Conservation (phyloP, 169 alveolate genomes). For the Plasmodium cynomolgi region DNA sequence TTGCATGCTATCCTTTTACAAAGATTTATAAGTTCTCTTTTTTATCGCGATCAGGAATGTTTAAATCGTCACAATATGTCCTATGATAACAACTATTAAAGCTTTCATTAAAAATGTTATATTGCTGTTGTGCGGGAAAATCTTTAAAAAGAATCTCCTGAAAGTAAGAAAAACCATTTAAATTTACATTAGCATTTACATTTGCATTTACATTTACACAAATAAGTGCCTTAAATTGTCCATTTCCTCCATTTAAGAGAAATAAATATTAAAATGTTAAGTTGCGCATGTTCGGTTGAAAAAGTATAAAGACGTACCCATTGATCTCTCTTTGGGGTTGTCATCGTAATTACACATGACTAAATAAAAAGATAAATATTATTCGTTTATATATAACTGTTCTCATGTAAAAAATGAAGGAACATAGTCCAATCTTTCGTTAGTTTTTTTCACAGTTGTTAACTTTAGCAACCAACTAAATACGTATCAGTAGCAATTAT, state of each 20-base stretch:
- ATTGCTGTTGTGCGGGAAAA: neutral
- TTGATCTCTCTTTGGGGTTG: neutral
- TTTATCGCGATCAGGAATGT: neutral
- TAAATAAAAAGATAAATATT: neutral
- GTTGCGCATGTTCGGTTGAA: neutral
- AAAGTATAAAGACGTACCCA: neutral
- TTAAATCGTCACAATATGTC: neutral
- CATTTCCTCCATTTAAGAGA: neutral
- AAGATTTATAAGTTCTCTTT: neutral
- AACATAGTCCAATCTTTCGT: neutral
- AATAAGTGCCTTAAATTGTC: neutral
- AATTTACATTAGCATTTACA: too few relatives aligned
- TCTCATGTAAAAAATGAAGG: neutral
- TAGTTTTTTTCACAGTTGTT: neutral
- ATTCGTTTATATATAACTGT: neutral
- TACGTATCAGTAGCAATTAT: neutral
- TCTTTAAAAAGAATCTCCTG: neutral
- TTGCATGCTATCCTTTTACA: neutral
- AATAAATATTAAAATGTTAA: neutral
- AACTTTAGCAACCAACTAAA: neutral
- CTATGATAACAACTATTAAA: neutral
- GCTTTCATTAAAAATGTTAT: neutral
- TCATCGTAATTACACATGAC: neutral
- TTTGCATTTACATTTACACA: too few relatives aligned
- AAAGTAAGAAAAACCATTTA: neutral